phyloP scores from a whole-genome alignment of 306 rosid genomes.

The Dryas alaskensis region DNA sequence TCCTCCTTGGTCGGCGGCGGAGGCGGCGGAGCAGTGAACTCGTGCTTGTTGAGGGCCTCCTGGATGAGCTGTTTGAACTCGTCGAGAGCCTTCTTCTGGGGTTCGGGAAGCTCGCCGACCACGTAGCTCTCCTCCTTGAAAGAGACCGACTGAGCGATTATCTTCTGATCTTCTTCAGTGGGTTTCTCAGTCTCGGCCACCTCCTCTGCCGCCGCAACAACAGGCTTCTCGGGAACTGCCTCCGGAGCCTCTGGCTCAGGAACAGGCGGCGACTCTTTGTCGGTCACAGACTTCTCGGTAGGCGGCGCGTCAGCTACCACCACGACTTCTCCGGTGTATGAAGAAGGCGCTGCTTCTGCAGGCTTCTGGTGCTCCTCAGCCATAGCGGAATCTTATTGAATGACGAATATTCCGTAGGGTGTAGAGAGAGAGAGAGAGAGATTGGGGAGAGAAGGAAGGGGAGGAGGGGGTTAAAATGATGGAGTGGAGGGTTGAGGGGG shows the following conservation, averaged over 20 bases:
- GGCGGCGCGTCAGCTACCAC: conserved; percentile 28
- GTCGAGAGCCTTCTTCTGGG: conserved; percentile 74
- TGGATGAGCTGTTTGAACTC: conserved; percentile 68
- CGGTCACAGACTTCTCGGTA: conserved; percentile 23
- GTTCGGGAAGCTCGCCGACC: conserved; percentile 72
- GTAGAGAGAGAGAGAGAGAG: background rate
- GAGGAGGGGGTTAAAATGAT: background rate
- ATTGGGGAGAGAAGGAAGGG: background rate
- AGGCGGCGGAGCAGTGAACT: conserved; percentile 52
- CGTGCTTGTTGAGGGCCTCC: conserved; percentile 70
- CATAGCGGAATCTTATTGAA: conserved; percentile 26
- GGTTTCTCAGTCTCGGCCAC: conserved; percentile 25
- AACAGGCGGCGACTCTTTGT: conserved; percentile 9
- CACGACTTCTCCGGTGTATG: conserved; percentile 29
- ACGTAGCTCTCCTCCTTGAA: conserved; percentile 92
- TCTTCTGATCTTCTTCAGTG: conserved; percentile 28
- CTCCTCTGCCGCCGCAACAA: conserved; percentile 19
- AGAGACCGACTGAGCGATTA: conserved; percentile 67
- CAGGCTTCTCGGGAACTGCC: conserved; percentile 5
- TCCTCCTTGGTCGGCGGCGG: conserved; percentile 40
- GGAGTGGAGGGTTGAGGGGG: background rate
- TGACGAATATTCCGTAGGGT: too few species aligned
- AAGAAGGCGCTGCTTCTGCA: conserved; percentile 26
- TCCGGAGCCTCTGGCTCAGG: conserved; percentile 25
- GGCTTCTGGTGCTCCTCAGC: conserved; percentile 72